A percentile compares a stretch with the other conserved stretches of the same genome.
These are phyloP conservation scores for Byssochlamys sp. DNA, from an alignment of 2,329 filamentous ascomycete species.

Conservation along the genomic window DNA sequence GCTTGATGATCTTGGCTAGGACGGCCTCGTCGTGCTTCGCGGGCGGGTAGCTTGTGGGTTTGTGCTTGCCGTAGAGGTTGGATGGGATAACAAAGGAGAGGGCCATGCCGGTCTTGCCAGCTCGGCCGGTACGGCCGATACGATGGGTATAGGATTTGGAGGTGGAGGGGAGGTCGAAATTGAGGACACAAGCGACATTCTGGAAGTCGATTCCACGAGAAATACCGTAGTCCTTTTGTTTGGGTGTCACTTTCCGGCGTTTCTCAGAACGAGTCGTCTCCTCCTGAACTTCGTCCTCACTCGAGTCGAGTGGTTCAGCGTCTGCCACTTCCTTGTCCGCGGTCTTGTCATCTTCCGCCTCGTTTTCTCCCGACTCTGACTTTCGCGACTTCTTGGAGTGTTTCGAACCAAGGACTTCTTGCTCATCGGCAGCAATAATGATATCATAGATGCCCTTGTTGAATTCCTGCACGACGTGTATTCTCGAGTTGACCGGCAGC, in stretches of 20 bases:
- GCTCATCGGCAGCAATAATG: conserved; percentile 89
- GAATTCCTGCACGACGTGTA: conserved; percentile 94
- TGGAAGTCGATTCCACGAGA: conserved; percentile 94
- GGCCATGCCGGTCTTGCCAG: conserved; percentile 84
- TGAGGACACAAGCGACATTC: conserved; percentile 86
- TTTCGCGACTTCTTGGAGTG: conserved; percentile 29
- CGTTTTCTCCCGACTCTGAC: conserved; percentile 25
- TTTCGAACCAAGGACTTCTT: conserved; percentile 59
- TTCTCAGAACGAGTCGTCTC: conserved; percentile 33
- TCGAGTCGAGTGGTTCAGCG: conserved; percentile 3
- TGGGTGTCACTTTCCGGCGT: conserved; percentile 56
- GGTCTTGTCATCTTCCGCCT: conserved; percentile 23
- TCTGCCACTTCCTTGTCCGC: conserved; percentile 22
- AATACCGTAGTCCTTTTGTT: conserved; percentile 86
- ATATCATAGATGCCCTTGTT: conserved; percentile 96
- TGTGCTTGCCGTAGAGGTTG: conserved; percentile 76
- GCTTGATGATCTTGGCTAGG: conserved; percentile 65
- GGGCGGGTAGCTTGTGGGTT: conserved; percentile 66
- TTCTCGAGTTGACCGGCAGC: conserved; percentile 79
- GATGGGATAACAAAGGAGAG: conserved; percentile 87
- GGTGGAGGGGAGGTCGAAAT: conserved; percentile 85
- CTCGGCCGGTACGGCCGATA: conserved; percentile 84
- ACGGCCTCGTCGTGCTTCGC: conserved; percentile 77
- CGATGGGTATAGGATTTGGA: conserved; percentile 94
- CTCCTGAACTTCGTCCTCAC: neutral